Conservation (phyloP, 2,329 filamentous ascomycete genomes). For the Neoarthrinium moseri region DNA sequence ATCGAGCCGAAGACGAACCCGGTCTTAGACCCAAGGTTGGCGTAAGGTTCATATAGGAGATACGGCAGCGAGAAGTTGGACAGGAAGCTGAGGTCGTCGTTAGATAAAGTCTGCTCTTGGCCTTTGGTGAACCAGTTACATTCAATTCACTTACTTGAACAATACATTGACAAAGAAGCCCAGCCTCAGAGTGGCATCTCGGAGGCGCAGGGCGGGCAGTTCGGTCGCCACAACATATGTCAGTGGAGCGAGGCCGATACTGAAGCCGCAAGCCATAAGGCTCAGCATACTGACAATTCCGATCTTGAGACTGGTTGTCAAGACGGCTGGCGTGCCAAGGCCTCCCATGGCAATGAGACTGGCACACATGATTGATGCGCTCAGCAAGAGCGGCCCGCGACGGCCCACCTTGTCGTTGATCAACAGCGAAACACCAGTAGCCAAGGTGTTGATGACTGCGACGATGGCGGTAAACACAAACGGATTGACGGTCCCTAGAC, state of each 20-base stretch:
- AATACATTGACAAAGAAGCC: conserved; percentile 28
- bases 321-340: not conserved
- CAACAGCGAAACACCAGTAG: conserved; percentile 15
- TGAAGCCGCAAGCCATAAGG: not conserved
- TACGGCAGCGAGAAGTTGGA: conserved; percentile 37
- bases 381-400: conserved; percentile 5
- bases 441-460: conserved; percentile 16
- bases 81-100: conserved; percentile 14
- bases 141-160: conserved; percentile 24
- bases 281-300: not conserved
- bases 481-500: conserved; percentile 25
- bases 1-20: conserved; percentile 37
- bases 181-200: conserved; percentile 28
- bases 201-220: conserved; percentile 27
- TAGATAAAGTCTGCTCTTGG: not conserved
- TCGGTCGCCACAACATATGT: not conserved
- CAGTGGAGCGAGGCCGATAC: not conserved
- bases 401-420: conserved; percentile 18
- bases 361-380: not conserved
- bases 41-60: conserved; percentile 33
- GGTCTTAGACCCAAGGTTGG: conserved; percentile 31
- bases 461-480: conserved; percentile 23
- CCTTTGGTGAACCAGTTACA: not conserved
- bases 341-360: not conserved
- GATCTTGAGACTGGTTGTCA: not conserved